Evolutionary conservation across 1,139 yeast genomes (phyloP), one percentile per base, ranked within the genome.

Genomic region (Zhuliangozyma parablackwelliae): DNA sequence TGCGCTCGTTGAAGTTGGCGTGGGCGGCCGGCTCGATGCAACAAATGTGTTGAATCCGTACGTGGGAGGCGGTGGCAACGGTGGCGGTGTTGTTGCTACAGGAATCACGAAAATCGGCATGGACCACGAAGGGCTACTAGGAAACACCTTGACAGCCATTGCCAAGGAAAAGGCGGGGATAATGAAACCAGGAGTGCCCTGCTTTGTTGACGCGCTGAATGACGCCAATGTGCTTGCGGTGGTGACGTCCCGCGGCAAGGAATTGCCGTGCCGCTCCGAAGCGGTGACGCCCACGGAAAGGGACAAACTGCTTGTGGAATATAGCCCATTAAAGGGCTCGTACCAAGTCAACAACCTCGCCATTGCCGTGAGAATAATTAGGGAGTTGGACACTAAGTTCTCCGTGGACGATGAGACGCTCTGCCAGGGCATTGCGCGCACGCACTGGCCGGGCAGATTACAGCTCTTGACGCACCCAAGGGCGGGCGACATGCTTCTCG

Each of bases 11-110:
- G 97, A 90, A 54, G 96, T 88, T 3, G 97, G 97, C 0, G 65
- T 90, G 6, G 97, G 97, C 2, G 97, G 97, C 0, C 57, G 86
- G 30, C 57, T 81, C 28, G 97, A 90, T 59, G 89, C 97, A 1
- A 90, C 97, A 0, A 90, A 90, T 61, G 86, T 67, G 2, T 50
- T 71, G 26, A 45, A 44, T 11, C 81, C 44, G 37, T 74, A 37
- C 33, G 51, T 40, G 26, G 34, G 13, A 2, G 24, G 24, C 7
- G 29, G 44, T 3, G 32, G 35, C 8, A 26, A 31, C 29, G 7
- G 30, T 26, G 29, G 44, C 20, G 79, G 78, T 0, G 80, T 82
- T 3, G 42, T 84, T 1, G 80, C 76, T 3, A 74, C 89, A 3
- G 96, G 82, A 1, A 82, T 90, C 28, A 80, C 96, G 9, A 88